phyloP scores from a whole-genome alignment of 495 filamentous ascomycete species.

The Astrothelium subdiscretum region DNA sequence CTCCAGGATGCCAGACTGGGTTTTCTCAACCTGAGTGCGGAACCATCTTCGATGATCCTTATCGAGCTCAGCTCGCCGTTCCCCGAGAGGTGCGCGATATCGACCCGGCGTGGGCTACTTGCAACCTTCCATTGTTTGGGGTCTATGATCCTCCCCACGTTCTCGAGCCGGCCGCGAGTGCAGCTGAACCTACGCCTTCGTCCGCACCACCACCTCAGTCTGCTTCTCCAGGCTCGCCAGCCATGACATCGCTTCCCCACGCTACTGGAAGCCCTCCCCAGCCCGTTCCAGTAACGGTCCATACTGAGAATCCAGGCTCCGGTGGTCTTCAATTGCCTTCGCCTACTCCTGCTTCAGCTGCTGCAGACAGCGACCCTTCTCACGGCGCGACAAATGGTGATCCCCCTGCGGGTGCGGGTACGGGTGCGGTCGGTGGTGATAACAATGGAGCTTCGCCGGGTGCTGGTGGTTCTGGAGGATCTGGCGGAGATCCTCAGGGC shows the following conservation, averaged over 20 bases:
- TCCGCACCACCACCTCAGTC: not conserved
- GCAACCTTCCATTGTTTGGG: constrained; percentile 6
- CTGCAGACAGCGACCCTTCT: not conserved
- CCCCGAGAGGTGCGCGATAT: constrained; percentile 1
- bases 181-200: not conserved
- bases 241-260: not conserved
- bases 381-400: too few species aligned
- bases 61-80: not conserved
- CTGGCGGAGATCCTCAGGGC: not conserved
- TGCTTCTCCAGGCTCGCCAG: not conserved
- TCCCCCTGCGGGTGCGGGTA: not conserved
- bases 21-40: not conserved
- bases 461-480: not conserved
- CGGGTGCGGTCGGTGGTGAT: too few species aligned
- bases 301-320: not conserved
- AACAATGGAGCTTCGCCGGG: not conserved
- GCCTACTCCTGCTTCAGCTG: not conserved
- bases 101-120: constrained; percentile 4
- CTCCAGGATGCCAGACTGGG: not conserved
- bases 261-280: not conserved
- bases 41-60: constrained; percentile 4
- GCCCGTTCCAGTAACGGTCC: not conserved
- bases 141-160: constrained; percentile 22
- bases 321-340: not conserved
- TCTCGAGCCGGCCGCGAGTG: constrained; percentile 40